Base-by-base conservation (phyloP, 352 stramenopile species). In the Phytophthora citrophthora region DNA sequence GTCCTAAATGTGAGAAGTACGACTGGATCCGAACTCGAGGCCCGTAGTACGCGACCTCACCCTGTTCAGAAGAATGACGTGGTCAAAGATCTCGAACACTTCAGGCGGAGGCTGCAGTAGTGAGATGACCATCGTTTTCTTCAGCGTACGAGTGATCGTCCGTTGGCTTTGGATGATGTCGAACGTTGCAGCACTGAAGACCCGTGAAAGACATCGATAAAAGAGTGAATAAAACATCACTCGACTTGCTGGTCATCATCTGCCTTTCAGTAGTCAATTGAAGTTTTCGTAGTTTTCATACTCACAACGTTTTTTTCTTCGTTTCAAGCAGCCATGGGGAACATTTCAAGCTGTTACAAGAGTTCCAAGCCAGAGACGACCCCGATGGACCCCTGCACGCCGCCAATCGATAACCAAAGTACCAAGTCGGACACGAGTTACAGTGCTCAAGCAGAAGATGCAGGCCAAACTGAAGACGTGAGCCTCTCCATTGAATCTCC, bases 311-410 rank as follows among this genome's bases (percentile, higher is more conserved):
- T 38, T 54, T 26, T 32, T 31, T 36, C 11, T n/a, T 29, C 34
- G 18, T 7, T 16, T 24, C 11, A 11, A 57, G 1, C 16, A 41
- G n/a, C 8, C 23, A 67, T 67, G 59, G 59, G 59, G 16, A 61
- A 59, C 59, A 40, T 61, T 15, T 51, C 45, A 34, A 54, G 50
- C 13, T 67, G 59, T 18, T 50, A 29, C 59, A 67, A 61, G 16
- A 31, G 11, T 12, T 45, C n/a, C 10, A 44, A 61, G 5, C 34
- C 10, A 23, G 34, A 34, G 29, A 34, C 29, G 29, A 34, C 29
- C 29, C 11, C 11, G 29, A 34, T 34, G 29, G 29, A 55, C 6
- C 24, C 44, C n/a, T 54, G 41, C 32, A 67, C 43, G n/a, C 49
- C 59, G 3, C 16, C 34, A 26, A 54, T 43, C 34, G 57, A 53